Conservation (phyloP, 352 stramenopile species). For the Pythium phragmitis region DNA sequence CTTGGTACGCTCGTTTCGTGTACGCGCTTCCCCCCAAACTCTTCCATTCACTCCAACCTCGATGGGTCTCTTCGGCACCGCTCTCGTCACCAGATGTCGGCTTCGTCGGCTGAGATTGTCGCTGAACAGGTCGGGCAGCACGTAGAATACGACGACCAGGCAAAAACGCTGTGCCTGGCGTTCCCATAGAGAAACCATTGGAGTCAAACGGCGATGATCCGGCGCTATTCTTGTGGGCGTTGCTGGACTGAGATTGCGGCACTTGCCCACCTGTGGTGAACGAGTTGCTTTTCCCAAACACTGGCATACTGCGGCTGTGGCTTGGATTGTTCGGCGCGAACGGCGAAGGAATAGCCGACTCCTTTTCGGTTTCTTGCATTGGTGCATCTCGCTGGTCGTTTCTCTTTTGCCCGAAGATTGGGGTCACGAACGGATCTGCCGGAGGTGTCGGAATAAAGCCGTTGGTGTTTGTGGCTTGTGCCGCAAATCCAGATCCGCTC, state of each 20-base stretch:
- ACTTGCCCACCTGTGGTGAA: background rate
- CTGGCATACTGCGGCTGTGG: constrained; percentile 4
- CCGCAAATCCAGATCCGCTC: background rate
- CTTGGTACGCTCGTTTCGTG: constrained; percentile 37
- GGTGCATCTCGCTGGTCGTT: background rate
- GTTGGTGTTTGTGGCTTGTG: background rate
- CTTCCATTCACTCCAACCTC: constrained; percentile 66
- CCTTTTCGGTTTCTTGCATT: constrained; percentile 2
- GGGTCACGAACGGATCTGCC: constrained; percentile 49
- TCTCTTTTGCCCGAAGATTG: constrained; percentile 31
- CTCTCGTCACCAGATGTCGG: background rate
- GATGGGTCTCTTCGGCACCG: constrained; percentile 29
- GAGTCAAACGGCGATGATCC: background rate
- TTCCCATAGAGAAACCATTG: background rate
- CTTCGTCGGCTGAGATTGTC: background rate
- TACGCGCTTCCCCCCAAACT: constrained; percentile 52
- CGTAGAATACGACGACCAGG: constrained; percentile 20
- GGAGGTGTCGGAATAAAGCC: constrained; percentile 20
- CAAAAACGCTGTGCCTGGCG: constrained; percentile 11
- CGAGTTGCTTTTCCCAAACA: constrained; percentile 13
- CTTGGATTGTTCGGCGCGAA: constrained; percentile 4
- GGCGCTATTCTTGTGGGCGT: constrained; percentile 1
- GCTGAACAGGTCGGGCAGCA: constrained; percentile 10
- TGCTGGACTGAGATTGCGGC: background rate
- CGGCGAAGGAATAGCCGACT: background rate